Percentiles rank a stretch among this genome's conserved stretches.
phyloP scores from a whole-genome alignment of 2,329 filamentous ascomycete genomes.

The Emmonsiellopsis sp. region DNA sequence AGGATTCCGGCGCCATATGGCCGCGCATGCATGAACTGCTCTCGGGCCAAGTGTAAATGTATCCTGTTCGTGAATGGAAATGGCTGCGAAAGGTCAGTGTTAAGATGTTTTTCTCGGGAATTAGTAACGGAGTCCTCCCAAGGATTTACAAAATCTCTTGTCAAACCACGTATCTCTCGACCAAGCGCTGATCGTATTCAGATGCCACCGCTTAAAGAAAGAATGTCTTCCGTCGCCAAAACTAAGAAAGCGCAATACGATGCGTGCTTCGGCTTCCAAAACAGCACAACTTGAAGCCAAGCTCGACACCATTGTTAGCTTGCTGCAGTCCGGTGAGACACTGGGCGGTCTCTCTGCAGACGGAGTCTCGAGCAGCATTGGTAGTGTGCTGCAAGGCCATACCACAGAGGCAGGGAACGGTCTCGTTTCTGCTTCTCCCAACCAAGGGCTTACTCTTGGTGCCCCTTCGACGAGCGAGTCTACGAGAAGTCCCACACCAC shows the following conservation, averaged over 20 bases:
- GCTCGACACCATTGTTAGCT: conserved; percentile 20
- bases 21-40: conserved; percentile 34
- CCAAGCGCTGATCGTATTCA: conserved; percentile 9
- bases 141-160: background rate
- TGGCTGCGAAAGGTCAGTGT: conserved; percentile 20
- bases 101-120: background rate
- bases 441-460: background rate
- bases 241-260: conserved; percentile 20
- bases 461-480: background rate
- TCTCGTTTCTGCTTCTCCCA: background rate
- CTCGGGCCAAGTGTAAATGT: conserved; percentile 40
- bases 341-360: conserved; percentile 11
- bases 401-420: background rate
- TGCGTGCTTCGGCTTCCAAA: conserved; percentile 10
- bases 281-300: conserved; percentile 22
- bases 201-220: conserved; percentile 36
- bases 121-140: background rate
- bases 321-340: conserved; percentile 20
- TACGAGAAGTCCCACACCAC: background rate
- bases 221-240: conserved; percentile 32
- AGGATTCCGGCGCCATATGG: conserved; percentile 24
- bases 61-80: conserved; percentile 23
- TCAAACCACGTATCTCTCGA: background rate
- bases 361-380: background rate
- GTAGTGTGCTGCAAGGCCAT: background rate